phyloP scores from a whole-genome alignment of 2,329 filamentous ascomycete species.

The Xylariaceae sp. region DNA sequence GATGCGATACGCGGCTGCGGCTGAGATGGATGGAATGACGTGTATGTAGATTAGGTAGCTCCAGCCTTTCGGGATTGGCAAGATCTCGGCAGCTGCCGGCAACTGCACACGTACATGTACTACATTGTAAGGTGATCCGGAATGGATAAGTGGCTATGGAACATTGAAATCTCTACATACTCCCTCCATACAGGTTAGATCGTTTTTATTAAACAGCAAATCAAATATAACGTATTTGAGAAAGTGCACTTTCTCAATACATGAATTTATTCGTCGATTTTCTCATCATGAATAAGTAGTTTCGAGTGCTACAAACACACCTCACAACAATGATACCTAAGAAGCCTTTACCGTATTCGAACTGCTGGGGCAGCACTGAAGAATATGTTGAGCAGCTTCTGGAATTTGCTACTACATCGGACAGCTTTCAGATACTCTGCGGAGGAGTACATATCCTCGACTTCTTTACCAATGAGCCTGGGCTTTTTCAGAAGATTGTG shows the following conservation, averaged over 20 bases:
- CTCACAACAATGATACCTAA: constrained; percentile 48
- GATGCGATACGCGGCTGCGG: constrained; percentile 4
- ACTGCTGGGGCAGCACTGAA: constrained; percentile 71
- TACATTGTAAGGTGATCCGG: too few relatives aligned
- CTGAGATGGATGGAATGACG: constrained; percentile 17
- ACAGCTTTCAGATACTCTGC: constrained; percentile 84
- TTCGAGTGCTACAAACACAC: constrained; percentile 12
- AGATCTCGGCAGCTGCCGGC: constrained; percentile 8
- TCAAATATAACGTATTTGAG: background rate
- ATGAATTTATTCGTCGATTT: background rate
- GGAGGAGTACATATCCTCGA: constrained; percentile 97
- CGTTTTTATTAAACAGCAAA: background rate
- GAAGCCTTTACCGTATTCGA: constrained; percentile 67
- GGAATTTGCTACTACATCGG: constrained; percentile 72
- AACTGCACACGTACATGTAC: too few relatives aligned
- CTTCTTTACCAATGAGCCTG: constrained; percentile 85
- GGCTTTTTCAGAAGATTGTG: constrained; percentile 77
- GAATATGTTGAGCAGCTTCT: constrained; percentile 80
- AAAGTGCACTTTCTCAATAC: background rate
- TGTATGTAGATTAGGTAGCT: too few relatives aligned
- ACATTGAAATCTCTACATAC: background rate
- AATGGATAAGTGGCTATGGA: too few relatives aligned
- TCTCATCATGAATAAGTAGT: background rate
- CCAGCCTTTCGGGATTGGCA: constrained; percentile 7
- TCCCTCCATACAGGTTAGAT: too few relatives aligned